Conservation (phyloP, 2,329 filamentous ascomycete genomes). For the Phoma sp. region DNA sequence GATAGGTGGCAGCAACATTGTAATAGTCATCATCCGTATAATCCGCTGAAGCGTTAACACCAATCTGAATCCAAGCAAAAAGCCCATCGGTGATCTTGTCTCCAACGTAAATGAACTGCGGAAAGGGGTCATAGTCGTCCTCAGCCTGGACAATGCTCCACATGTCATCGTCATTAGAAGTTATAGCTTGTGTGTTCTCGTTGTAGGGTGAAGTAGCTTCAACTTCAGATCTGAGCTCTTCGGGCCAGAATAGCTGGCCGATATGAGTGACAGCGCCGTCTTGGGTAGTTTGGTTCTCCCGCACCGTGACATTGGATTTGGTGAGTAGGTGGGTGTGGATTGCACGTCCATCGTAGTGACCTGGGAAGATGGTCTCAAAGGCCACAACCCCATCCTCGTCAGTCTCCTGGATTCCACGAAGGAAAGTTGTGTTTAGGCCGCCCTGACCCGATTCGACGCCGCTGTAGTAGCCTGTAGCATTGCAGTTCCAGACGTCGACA, state of each 20-base stretch:
- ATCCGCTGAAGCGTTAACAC: too few relatives aligned
- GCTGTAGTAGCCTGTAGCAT: slow-evolving; percentile 42
- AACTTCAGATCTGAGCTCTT: slow-evolving; percentile 47
- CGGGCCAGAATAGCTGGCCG: slow-evolving; percentile 53
- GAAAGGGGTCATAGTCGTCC: slow-evolving; percentile 32
- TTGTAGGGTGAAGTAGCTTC: slow-evolving; percentile 49
- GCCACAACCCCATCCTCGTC: slow-evolving; percentile 55
- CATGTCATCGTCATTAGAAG: slow-evolving; percentile 33
- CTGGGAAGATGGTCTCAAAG: slow-evolving; percentile 57
- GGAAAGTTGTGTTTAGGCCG: slow-evolving; percentile 42
- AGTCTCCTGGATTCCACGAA: slow-evolving; percentile 56
- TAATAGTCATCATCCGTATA: too few relatives aligned
- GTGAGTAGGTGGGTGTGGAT: slow-evolving; percentile 45
- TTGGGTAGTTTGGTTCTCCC: slow-evolving; percentile 48
- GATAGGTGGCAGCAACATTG: too few relatives aligned
- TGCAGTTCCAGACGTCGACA: slow-evolving; percentile 59
- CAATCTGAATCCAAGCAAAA: too few relatives aligned
- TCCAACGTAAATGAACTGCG: slow-evolving; percentile 28
- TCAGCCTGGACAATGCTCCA: slow-evolving; percentile 35
- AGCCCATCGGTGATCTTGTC: too few relatives aligned
- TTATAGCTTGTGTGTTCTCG: slow-evolving; percentile 37
- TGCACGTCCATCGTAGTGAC: slow-evolving; percentile 44
- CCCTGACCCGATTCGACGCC: slow-evolving; percentile 54
- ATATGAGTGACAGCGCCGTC: slow-evolving; percentile 51
- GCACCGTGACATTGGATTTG: slow-evolving; percentile 44